A percentile compares a stretch with the other conserved stretches of the same genome.
phyloP scores from a whole-genome alignment of 257 asterid species.

The Solanum etuberosum region DNA sequence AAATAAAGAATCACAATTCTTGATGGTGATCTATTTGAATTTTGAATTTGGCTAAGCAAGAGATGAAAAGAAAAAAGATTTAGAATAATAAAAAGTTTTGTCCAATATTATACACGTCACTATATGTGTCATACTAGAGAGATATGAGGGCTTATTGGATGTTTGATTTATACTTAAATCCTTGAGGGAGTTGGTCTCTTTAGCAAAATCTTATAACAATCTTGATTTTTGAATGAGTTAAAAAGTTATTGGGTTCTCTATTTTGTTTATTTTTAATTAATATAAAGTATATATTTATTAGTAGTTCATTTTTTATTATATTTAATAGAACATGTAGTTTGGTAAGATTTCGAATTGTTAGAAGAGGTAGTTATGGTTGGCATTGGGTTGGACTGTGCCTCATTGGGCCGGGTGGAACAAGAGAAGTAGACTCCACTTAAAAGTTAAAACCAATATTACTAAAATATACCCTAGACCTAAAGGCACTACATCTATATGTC shows the following conservation, averaged over 20 bases:
- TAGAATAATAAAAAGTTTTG: not conserved
- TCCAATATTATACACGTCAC: slow-evolving; percentile 14
- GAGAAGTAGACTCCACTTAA: slow-evolving; percentile 16
- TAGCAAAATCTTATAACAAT: not conserved
- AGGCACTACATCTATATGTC: not conserved
- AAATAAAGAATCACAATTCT: not conserved
- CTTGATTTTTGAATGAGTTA: slow-evolving; percentile 5
- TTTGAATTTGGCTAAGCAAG: not conserved
- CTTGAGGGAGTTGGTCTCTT: slow-evolving; percentile 1
- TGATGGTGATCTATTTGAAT: not conserved
- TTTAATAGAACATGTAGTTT: not conserved
- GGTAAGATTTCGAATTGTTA: slow-evolving; percentile 5
- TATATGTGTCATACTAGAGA: slow-evolving; percentile 15
- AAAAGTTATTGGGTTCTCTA: not conserved
- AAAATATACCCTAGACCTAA: not conserved
- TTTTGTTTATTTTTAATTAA: not conserved
- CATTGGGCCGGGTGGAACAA: slow-evolving; percentile 18
- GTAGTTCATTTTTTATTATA: not conserved
- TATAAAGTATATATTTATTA: not conserved
- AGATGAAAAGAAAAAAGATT: not conserved
- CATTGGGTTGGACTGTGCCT: slow-evolving; percentile 22
- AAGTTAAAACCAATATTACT: not conserved
- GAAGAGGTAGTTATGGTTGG: slow-evolving; percentile 8
- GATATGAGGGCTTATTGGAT: slow-evolving; percentile 8
- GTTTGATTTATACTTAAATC: not conserved